These are phyloP conservation scores for Cercospora sp. DNA, from an alignment of 2,329 filamentous ascomycete species.

Conservation along the genomic window DNA sequence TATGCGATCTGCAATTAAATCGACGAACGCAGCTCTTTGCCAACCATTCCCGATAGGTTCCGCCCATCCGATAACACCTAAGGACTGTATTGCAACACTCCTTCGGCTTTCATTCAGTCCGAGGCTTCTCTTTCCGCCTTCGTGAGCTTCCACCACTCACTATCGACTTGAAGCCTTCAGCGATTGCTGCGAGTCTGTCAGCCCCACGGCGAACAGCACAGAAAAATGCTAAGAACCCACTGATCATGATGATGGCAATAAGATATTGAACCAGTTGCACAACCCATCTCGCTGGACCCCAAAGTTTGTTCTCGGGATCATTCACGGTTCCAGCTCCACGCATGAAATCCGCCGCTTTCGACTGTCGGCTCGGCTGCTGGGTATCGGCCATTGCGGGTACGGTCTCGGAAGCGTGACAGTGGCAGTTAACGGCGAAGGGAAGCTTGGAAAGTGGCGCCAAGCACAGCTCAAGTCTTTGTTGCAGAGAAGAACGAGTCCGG, in stretches of 20 bases:
- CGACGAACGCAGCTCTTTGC: conserved; percentile 7
- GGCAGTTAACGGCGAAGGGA: background rate
- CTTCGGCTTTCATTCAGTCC: background rate
- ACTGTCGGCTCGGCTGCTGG: conserved; percentile 18
- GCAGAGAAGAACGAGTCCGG: background rate
- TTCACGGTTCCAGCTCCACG: conserved; percentile 30
- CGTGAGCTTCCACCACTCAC: conserved; percentile 23
- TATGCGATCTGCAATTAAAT: conserved; percentile 9
- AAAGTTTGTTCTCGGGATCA: conserved; percentile 32
- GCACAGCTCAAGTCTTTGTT: background rate
- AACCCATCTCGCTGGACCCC: conserved; percentile 32
- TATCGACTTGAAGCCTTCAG: conserved; percentile 28
- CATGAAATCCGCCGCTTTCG: conserved; percentile 29
- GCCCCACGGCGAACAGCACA: no score
- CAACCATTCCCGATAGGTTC: background rate
- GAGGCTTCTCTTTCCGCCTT: conserved; percentile 15
- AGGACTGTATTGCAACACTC: background rate
- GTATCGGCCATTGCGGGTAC: conserved; percentile 9
- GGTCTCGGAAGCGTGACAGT: background rate
- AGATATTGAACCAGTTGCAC: conserved; percentile 32
- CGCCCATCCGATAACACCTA: background rate
- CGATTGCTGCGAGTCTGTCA: conserved; percentile 24
- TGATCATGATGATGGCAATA: conserved; percentile 31
- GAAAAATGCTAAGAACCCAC: no score
- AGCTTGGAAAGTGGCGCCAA: background rate